Base-by-base conservation (phyloP, 352 stramenopile species). In the Ophiocytium majus region DNA sequence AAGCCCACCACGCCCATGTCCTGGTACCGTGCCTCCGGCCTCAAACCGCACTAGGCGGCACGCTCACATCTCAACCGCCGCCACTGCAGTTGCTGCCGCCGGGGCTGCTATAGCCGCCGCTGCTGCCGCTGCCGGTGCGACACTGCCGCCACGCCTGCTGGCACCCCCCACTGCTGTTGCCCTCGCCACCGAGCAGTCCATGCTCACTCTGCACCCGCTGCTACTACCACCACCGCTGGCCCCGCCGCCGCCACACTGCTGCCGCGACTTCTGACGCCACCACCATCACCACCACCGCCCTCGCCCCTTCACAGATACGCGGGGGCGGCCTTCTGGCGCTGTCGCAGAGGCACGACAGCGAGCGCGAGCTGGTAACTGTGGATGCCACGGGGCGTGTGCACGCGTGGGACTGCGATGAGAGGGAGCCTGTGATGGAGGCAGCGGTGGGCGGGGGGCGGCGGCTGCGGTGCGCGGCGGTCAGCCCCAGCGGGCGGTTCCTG, bases 341-440 rank as follows among this genome's bases (percentile, higher is more conserved):
- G 84, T 92, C 92, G 1, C 94, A 98, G 89, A 93, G 94, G 5
- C 83, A 93, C 10, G 93, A 97, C 84, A 94, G 92, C 82, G 94
- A 97, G 88, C 94, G 92, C 57, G 94, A 98, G 91, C 93, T 97
- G 83, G 89, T 97, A 71, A 96, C 93, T 0, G 92, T 91, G 57
- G 93, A 94, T 50, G 89, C 92, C 9, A 92, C 95, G 81, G 94
- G 94, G 0, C 88, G 93, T 14, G 75, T 97, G 9, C 91, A 96
- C 33, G 92, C 94, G 66, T 98, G 94, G 94, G 94, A 97, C 89
- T 96, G 93, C 85, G 94, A 97, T 86, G 90, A 95, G 50, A 83
- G 90, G 5, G 93, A 97, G 0, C 93, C 93, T 0, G 93, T 97
- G 84, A 91, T 57, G 79, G 84, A 1, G 75, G 95, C 0, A 28